Percentiles rank a stretch among this genome's conserved stretches.
These are phyloP conservation scores for Aureobasidium sp. DNA, from an alignment of 2,329 filamentous ascomycete genomes.

Conservation along the genomic window DNA sequence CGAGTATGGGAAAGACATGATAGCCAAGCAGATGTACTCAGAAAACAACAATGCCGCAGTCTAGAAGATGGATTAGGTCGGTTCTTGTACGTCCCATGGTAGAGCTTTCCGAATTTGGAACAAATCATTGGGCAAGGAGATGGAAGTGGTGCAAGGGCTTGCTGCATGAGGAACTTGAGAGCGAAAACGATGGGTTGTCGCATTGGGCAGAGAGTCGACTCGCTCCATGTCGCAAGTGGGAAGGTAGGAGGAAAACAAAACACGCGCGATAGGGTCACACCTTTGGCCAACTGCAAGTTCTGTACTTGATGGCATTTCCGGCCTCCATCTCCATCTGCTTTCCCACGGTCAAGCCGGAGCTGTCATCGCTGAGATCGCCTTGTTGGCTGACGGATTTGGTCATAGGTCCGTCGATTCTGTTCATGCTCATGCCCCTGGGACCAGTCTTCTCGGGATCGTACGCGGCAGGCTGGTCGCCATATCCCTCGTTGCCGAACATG, in stretches of 20 bases:
- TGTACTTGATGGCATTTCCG: slow-evolving; percentile 75
- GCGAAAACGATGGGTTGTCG: not conserved
- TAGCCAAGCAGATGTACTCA: slow-evolving; percentile 86
- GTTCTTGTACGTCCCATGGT: not conserved
- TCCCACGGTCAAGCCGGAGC: slow-evolving; percentile 38
- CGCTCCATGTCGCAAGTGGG: not conserved
- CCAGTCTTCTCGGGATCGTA: slow-evolving; percentile 24
- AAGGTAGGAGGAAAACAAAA: not conserved
- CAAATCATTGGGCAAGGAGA: not conserved
- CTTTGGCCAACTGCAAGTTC: slow-evolving; percentile 92
- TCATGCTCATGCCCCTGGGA: slow-evolving; percentile 27
- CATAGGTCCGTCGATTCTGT: slow-evolving; percentile 31
- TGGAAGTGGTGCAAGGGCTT: not conserved
- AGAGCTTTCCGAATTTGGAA: not conserved
- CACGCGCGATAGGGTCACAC: slow-evolving; percentile 28
- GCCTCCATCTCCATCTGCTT: slow-evolving; percentile 70
- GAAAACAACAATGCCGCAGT: slow-evolving; percentile 85
- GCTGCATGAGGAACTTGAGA: not conserved
- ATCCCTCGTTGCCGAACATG: slow-evolving; percentile 17
- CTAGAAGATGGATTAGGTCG: slow-evolving; percentile 30
- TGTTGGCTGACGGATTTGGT: slow-evolving; percentile 24
- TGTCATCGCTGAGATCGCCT: slow-evolving; percentile 20
- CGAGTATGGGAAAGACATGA: slow-evolving; percentile 94
- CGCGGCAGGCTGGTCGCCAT: slow-evolving; percentile 18
- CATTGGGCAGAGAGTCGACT: slow-evolving; percentile 2